Base-by-base conservation (phyloP, 2,329 filamentous ascomycete species). In the Mariannaea sp. region DNA sequence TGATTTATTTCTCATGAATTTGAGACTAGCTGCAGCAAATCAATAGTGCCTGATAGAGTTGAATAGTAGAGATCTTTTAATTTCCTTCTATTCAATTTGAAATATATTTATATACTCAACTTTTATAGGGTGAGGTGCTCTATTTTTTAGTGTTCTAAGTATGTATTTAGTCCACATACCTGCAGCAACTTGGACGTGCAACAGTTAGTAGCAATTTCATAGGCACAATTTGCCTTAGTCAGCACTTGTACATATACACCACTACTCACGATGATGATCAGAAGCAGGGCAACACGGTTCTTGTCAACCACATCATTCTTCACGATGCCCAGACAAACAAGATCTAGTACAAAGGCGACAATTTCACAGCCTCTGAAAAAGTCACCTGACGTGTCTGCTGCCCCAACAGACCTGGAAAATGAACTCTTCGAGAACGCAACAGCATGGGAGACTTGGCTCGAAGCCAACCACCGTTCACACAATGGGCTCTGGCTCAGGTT, bases 401-500 rank as follows among this genome's bases (percentile, higher is more conserved):
- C 32, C 3, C 2, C 16, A 12, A 4, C 41, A 1, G 8, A 48
- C 1, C 7, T 36, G 4, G 38, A 59, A 46, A 56, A 40, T 0
- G 54, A 42, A 0, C 55, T 66, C 27, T 66, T 66, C 35, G n/a
- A 36, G 1, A 40, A 43, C 7, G 30, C 54, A 0, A 38, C 9
- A 12, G 46, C 54, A 8, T 66, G 59, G 56, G 60, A 66, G 26
- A 40, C 50, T 0, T 66, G 58, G 32, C 55, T 66, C 2, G 20
- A 51, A n/a, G 20, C 27, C 0, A 59, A 64, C 10, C 56, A 65
- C 30, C 10, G 16, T 2, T 51, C 45, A 10, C 48, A 48, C 48
- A 26, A 68, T 0, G 78, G 77, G 0, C 58, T 81, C 46, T 78
- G 79, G 71, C 68, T 82, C 13, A 73, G 77, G 44, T 69, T 82